These are phyloP conservation scores for Conticribra guillardii DNA, from an alignment of 108 stramenopile genomes.

Conservation along the genomic window DNA sequence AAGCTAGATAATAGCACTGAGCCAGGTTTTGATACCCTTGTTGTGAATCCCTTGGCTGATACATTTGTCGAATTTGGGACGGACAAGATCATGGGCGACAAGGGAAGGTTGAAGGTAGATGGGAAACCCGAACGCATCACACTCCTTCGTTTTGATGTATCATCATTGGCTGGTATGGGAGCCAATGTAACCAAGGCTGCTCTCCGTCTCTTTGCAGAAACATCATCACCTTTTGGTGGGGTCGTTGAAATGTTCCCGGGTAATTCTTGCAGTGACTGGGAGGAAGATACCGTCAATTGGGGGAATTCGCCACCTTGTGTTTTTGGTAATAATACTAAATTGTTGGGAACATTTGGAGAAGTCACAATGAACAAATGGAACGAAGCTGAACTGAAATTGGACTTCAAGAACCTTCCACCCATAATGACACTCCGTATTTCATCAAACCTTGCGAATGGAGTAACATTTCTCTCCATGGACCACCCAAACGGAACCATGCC, in stretches of 20 bases:
- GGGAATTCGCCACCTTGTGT: conserved; percentile 17
- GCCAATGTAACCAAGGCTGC: conserved; percentile 10
- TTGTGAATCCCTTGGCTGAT: conserved; percentile 16
- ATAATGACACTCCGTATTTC: conserved; percentile 16
- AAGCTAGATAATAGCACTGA: background rate
- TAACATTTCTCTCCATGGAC: conserved; percentile 15
- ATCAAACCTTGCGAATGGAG: conserved; percentile 9
- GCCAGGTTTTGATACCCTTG: background rate
- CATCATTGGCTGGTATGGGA: conserved; percentile 2
- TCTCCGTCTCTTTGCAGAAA: conserved; percentile 17
- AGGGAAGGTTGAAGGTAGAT: conserved; percentile 13
- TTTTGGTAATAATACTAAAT: conserved; percentile 6
- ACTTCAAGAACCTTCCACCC: background rate
- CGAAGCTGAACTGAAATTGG: conserved; percentile 10
- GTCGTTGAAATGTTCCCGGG: conserved; percentile 9
- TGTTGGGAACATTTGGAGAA: conserved; percentile 8
- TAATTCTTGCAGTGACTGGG: conserved; percentile 20
- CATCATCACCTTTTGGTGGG: conserved; percentile 12
- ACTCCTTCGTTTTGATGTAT: conserved; percentile 19
- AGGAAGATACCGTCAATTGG: conserved; percentile 20
- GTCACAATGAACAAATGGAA: conserved; percentile 6
- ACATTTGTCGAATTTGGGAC: conserved; percentile 23
- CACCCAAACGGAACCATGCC: conserved; percentile 11
- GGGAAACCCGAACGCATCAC: conserved; percentile 20
- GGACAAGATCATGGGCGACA: conserved; percentile 1